Base-by-base conservation (phyloP, 208 protist genomes). In the Trypanosoma cruzi region DNA sequence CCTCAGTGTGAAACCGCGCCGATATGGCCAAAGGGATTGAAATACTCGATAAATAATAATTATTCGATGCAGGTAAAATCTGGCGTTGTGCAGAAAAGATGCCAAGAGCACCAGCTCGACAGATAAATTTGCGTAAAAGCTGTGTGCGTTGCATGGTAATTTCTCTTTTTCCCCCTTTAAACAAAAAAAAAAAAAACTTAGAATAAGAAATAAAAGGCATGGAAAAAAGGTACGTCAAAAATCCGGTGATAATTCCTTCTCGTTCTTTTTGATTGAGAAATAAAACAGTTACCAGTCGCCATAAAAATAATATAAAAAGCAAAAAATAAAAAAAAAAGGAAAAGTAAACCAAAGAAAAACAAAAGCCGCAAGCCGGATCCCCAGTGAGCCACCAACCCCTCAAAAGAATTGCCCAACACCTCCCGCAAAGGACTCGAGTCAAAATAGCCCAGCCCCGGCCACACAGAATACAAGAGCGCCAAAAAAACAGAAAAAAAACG, bases 1-100 rank as follows among this genome's bases (percentile, higher is more conserved):
- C 64, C 31, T 71, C 71, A 2, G 83, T 84, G 67, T 93, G 92
- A 48, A 85, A 86, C 2, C 89, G 84, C n/a, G 71, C 7, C 58
- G 82, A 73, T 73, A 72, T 52, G 53, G 32, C 50, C 40, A 72
- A 57, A 65, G 50, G 54, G 46, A 18, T 31, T 24, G 22, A 73
- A 31, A 8, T 46, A 20, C n/a, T 26, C n/a, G 59, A 62, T 53
- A 36, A 49, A 40, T n/a, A 46, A 20, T 16, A 24, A 26, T 58
- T 58, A 54, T 0, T 55, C 26, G 50, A 64, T 53, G 13, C 53
- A 77, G 31, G 49, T 6, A 48, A 34, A 65, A 68, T 50, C 52
- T 50, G 67, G 22, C 48, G 36, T 37, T 42, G 52, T n/a, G 32
- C 16, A 52, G 49, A 26, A 8, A 66, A 42, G 18, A 73, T 16